phyloP scores from a whole-genome alignment of 2,329 filamentous ascomycete genomes.

The Elsinoe arachidis region DNA sequence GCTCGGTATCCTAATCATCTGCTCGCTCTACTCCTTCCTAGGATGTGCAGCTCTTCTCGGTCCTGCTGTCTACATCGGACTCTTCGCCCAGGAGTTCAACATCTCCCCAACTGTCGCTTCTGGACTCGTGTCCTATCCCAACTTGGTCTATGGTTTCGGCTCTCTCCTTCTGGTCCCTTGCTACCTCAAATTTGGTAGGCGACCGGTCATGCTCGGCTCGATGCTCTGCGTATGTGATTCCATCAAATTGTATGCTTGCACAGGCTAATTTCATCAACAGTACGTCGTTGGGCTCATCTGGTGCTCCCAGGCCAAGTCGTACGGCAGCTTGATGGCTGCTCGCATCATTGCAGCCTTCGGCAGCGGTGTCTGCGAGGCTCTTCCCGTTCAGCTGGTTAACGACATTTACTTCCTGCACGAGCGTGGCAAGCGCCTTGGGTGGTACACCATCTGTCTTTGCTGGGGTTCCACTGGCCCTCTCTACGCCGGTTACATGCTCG shows the following conservation, averaged over 20 bases:
- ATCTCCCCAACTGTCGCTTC: conserved; percentile 46
- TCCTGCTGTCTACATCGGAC: conserved; percentile 49
- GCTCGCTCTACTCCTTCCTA: conserved; percentile 50
- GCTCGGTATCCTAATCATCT: conserved; percentile 46
- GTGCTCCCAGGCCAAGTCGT: conserved; percentile 33
- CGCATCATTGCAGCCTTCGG: conserved; percentile 37
- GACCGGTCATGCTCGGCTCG: conserved; percentile 36
- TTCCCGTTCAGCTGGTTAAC: conserved; percentile 41
- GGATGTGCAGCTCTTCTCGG: conserved; percentile 50
- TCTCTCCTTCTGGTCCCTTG: conserved; percentile 49
- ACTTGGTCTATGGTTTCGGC: conserved; percentile 51
- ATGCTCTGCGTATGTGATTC: conserved; percentile 24
- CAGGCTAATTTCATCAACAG: conserved; percentile 15
- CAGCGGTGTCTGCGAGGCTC: conserved; percentile 38
- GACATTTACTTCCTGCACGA: conserved; percentile 42
- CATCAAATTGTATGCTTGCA: conserved; percentile 17
- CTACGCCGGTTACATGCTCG: conserved; percentile 54
- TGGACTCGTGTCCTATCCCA: conserved; percentile 51
- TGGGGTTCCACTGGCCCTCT: conserved; percentile 49
- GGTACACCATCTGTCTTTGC: conserved; percentile 52
- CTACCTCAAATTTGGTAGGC: conserved; percentile 45
- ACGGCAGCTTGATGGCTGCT: conserved; percentile 34
- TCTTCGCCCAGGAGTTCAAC: conserved; percentile 45
- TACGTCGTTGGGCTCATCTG: conserved; percentile 37
- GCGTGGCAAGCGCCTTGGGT: conserved; percentile 45